Conservation (phyloP, 768 basidiomycete species). For the Tephrocybe sp. region DNA sequence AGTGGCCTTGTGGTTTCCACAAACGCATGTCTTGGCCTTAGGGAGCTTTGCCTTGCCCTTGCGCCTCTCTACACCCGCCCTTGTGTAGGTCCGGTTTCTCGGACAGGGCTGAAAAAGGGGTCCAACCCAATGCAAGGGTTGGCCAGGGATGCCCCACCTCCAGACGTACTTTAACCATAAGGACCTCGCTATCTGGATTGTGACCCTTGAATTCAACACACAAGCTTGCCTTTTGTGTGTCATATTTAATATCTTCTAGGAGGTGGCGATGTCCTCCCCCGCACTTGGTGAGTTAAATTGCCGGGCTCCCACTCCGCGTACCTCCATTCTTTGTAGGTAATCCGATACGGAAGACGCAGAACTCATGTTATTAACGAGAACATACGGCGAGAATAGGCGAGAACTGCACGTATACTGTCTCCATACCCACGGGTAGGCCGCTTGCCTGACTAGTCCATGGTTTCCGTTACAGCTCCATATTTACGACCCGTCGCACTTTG, state of each 20-base stretch:
- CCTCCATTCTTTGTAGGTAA: no score
- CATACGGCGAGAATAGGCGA: no score
- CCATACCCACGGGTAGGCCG: no score
- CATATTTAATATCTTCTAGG: neutral
- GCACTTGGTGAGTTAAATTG: neutral
- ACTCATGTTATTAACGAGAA: no score
- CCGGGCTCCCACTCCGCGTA: neutral
- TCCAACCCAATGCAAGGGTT: neutral
- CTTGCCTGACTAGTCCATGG: no score
- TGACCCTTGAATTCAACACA: no score
- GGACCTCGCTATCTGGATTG: neutral
- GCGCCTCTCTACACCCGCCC: neutral
- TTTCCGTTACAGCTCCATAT: neutral
- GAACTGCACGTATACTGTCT: no score
- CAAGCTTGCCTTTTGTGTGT: no score
- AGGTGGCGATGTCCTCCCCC: constrained; percentile 7
- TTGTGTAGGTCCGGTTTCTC: constrained; percentile 8
- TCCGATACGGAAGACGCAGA: no score
- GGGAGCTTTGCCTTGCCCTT: neutral
- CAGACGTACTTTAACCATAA: constrained; percentile 1
- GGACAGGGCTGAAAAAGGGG: constrained; percentile 10
- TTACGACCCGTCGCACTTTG: neutral
- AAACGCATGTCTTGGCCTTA: neutral
- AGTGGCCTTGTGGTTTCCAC: constrained; percentile 6
- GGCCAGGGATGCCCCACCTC: neutral